phyloP scores from a whole-genome alignment of 2,329 filamentous ascomycete genomes.

The Orbilia oligospora region DNA sequence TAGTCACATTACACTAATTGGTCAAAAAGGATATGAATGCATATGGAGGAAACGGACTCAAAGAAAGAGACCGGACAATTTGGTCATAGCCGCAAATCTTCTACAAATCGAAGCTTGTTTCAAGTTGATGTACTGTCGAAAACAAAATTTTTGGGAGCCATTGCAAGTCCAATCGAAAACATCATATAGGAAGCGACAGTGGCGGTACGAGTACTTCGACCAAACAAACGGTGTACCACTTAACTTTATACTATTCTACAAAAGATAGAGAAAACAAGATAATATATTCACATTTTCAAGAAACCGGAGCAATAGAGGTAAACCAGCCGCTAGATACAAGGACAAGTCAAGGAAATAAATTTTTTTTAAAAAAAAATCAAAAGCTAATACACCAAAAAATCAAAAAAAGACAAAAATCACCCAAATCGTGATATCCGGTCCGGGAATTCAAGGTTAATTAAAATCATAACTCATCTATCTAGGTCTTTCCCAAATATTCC shows the following conservation, averaged over 20 bases:
- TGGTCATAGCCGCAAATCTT: neutral
- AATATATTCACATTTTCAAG: conserved; percentile 46
- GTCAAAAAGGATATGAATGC: neutral
- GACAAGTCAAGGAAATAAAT: conserved; percentile 35
- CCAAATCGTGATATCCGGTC: neutral
- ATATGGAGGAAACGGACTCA: neutral
- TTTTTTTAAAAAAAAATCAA: neutral
- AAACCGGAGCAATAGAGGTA: conserved; percentile 26
- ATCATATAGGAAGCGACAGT: neutral
- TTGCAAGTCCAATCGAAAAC: conserved; percentile 1
- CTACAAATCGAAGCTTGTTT: neutral
- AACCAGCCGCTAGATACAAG: conserved; percentile 59
- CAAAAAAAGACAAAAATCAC: neutral
- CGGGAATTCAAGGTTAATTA: conserved; percentile 1
- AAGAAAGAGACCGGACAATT: neutral
- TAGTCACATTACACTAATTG: no score
- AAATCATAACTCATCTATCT: conserved; percentile 50
- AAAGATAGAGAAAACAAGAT: conserved; percentile 16
- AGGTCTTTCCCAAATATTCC: conserved; percentile 11
- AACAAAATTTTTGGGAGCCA: neutral
- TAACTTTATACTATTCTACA: neutral
- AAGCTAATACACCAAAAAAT: neutral
- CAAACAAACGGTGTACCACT: neutral
- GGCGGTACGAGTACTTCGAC: neutral
- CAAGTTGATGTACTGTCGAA: neutral